A percentile compares a stretch with the other conserved stretches of the same genome.
phyloP scores from a whole-genome alignment of 257 asterid species.

The Petrea volubilis region DNA sequence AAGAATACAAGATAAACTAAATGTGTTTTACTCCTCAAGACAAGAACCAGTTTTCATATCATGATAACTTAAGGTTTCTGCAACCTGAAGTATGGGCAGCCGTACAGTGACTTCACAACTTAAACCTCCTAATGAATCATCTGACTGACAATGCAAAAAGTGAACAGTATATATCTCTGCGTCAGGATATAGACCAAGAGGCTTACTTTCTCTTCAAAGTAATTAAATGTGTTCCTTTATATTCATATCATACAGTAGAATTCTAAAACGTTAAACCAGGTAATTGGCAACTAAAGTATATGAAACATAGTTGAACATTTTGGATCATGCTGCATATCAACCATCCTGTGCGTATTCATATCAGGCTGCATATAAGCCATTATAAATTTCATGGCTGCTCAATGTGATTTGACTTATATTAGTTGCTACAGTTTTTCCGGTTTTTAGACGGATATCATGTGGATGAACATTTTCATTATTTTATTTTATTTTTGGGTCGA shows the following conservation, averaged over 20 bases:
- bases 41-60: neutral
- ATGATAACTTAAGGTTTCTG: neutral
- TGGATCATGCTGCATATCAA: conserved; percentile 3
- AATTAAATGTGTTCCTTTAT: neutral
- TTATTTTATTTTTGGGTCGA: conserved; percentile 8
- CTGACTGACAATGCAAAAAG: neutral
- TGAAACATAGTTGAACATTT: neutral
- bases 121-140: neutral
- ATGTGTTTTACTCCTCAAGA: neutral
- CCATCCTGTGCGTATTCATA: neutral
- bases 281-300: neutral
- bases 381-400: neutral
- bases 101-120: neutral
- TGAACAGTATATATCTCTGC: neutral
- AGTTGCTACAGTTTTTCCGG: neutral
- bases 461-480: neutral
- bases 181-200: neutral
- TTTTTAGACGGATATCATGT: conserved; percentile 1
- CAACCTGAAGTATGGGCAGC: neutral
- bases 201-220: neutral
- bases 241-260: neutral
- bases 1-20: neutral
- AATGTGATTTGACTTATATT: neutral
- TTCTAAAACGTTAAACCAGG: neutral
- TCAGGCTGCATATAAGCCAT: neutral